Evolutionary conservation across 768 basidiomycete genomes (phyloP).

Genomic region (Crassisporium funariophilum): DNA sequence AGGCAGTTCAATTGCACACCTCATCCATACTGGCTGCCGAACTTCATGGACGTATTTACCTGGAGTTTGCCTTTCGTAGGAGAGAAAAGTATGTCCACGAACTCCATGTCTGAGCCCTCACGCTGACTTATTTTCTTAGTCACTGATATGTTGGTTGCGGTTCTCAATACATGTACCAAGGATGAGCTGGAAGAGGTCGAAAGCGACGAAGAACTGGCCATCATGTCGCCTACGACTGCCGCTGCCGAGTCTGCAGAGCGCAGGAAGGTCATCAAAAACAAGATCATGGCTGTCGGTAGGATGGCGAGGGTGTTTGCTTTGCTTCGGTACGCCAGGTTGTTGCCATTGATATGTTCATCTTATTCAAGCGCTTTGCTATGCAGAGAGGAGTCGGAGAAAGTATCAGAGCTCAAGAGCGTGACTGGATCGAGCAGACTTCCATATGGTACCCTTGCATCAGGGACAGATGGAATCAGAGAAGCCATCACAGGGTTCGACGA

Average conservation of each 20-base stretch:
- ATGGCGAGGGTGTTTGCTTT: slow-evolving; percentile 97
- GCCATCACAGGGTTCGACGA: slow-evolving; percentile 93
- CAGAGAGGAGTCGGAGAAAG: slow-evolving; percentile 97
- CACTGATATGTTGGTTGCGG: slow-evolving; percentile 97
- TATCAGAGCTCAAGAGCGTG: slow-evolving; percentile 94
- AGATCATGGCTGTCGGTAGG: slow-evolving; percentile 95
- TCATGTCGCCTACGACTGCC: slow-evolving; percentile 41
- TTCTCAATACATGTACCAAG: slow-evolving; percentile 93
- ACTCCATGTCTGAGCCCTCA: background rate
- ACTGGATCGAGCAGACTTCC: slow-evolving; percentile 78
- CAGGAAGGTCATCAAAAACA: slow-evolving; percentile 93
- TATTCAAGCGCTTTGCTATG: slow-evolving; percentile 1
- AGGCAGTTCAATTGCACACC: slow-evolving; percentile 97
- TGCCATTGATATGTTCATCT: background rate
- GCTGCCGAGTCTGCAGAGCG: slow-evolving; percentile 66
- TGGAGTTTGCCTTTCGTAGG: slow-evolving; percentile 99
- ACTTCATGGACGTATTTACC: slow-evolving; percentile 99
- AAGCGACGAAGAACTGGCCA: slow-evolving; percentile 56
- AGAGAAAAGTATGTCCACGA: slow-evolving; percentile 82
- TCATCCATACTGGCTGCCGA: slow-evolving; percentile 97
- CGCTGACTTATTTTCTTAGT: slow-evolving; percentile 48
- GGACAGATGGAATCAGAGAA: slow-evolving; percentile 93
- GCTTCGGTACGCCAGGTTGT: slow-evolving; percentile 65
- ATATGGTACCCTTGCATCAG: slow-evolving; percentile 81
- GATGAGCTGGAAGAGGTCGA: slow-evolving; percentile 98